Evolutionary conservation across 2,329 filamentous ascomycete genomes (phyloP).

Genomic region (Epichloe amarillans): DNA sequence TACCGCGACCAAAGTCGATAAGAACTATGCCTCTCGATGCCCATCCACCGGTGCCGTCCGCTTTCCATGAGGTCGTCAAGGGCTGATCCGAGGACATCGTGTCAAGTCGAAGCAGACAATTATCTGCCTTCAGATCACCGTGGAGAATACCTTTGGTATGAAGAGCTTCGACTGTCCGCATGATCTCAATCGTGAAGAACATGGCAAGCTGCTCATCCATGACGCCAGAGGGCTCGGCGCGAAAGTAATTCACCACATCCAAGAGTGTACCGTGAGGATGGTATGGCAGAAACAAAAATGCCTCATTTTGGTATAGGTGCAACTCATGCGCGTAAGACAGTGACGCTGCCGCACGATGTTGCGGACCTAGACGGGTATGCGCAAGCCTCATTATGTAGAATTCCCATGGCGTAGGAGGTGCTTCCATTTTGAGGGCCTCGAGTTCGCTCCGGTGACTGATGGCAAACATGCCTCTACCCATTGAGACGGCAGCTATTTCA

Average conservation of each 20-base stretch:
- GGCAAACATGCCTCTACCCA: conserved; percentile 52
- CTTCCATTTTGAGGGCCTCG: conserved; percentile 91
- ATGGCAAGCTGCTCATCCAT: conserved; percentile 89
- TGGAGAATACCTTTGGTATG: conserved; percentile 72
- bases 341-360: conserved; percentile 59
- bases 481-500: conserved; percentile 32
- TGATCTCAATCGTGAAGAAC: conserved; percentile 87
- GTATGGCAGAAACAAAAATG: conserved; percentile 78
- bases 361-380: conserved; percentile 60
- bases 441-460: conserved; percentile 42
- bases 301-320: conserved; percentile 83
- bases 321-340: conserved; percentile 78
- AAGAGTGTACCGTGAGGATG: conserved; percentile 83
- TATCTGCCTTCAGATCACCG: conserved; percentile 91
- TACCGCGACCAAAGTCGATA: conserved; percentile 89
- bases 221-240: conserved; percentile 54
- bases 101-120: conserved; percentile 80
- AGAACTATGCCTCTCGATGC: conserved; percentile 63
- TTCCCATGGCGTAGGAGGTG: conserved; percentile 81
- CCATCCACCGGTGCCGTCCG: conserved; percentile 70
- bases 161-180: conserved; percentile 79
- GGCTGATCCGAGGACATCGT: conserved; percentile 23
- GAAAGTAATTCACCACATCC: conserved; percentile 83
- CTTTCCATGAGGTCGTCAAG: conserved; percentile 53
- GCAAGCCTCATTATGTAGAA: conserved; percentile 88